Percentiles rank a stretch among this genome's conserved stretches.
Evolutionary conservation across 257 asterid species (phyloP).

Genomic region (Rhazya stricta): DNA sequence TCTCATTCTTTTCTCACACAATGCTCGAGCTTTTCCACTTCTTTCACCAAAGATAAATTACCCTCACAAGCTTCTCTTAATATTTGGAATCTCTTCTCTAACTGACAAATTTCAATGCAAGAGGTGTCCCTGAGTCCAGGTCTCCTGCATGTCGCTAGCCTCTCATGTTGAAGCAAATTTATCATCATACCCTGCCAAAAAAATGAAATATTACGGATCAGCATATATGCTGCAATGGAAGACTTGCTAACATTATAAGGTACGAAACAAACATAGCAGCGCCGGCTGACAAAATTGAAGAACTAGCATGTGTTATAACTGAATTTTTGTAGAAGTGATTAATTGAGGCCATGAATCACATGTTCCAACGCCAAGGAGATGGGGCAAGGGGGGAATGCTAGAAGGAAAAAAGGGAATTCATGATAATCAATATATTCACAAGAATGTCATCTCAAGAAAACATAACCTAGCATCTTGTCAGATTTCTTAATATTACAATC

Average conservation of each 20-base stretch:
- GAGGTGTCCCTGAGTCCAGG: slow-evolving; percentile 18
- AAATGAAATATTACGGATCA: slow-evolving; percentile 1
- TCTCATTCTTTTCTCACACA: neutral
- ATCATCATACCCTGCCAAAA: slow-evolving; percentile 66
- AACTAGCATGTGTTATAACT: neutral
- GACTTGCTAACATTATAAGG: neutral
- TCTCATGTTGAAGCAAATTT: slow-evolving; percentile 46
- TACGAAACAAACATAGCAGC: neutral
- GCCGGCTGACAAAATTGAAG: neutral
- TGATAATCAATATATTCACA: neutral
- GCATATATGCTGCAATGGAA: neutral
- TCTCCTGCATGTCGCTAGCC: slow-evolving; percentile 13
- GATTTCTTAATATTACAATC: neutral
- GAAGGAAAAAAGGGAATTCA: neutral
- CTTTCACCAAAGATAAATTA: slow-evolving; percentile 29
- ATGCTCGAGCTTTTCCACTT: slow-evolving; percentile 48
- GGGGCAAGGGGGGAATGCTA: too few relatives aligned
- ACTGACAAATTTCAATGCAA: slow-evolving; percentile 16
- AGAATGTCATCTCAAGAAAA: neutral
- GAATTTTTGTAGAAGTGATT: too few relatives aligned
- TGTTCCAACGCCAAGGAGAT: too few relatives aligned
- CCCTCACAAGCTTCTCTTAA: slow-evolving; percentile 64
- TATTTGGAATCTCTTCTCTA: slow-evolving; percentile 49
- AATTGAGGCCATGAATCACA: too few relatives aligned
- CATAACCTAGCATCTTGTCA: neutral